These are phyloP conservation scores for Spirogloea muscicola DNA, from an alignment of 139 green algal species.

Conservation along the genomic window DNA sequence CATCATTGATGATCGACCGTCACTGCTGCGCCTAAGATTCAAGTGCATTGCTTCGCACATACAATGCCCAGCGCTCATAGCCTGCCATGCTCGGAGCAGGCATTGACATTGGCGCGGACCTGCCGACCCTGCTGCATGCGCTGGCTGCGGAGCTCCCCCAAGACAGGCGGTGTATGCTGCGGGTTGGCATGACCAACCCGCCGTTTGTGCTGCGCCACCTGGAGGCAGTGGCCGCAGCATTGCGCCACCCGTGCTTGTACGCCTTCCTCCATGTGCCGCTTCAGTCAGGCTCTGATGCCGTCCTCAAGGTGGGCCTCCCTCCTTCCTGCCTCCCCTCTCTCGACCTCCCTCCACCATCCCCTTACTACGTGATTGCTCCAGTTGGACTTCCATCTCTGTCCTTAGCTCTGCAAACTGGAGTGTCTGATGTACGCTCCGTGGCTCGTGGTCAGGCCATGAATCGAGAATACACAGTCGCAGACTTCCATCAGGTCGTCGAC, in stretches of 20 bases:
- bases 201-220: conserved; percentile 89
- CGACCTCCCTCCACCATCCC: no score
- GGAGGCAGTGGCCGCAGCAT: conserved; percentile 54
- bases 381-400: not conserved
- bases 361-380: no score
- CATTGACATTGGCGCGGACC: conserved; percentile 71
- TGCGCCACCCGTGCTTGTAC: conserved; percentile 73
- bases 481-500: conserved; percentile 64
- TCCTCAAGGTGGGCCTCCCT: conserved; percentile 56
- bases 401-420: no score
- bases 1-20: no score
- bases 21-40: no score
- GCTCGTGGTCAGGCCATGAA: conserved; percentile 67
- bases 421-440: no score
- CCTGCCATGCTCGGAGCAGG: no score
- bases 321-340: not conserved
- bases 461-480: conserved; percentile 79
- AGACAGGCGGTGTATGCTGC: conserved; percentile 74
- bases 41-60: no score
- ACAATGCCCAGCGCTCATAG: no score
- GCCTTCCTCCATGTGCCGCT: conserved; percentile 88
- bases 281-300: conserved; percentile 72
- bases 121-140: conserved; percentile 65
- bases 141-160: conserved; percentile 68
- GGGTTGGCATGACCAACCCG: conserved; percentile 92